Evolutionary conservation across 495 filamentous ascomycete genomes (phyloP), one percentile per base, ranked within the genome.

Genomic region (Podospora conica): DNA sequence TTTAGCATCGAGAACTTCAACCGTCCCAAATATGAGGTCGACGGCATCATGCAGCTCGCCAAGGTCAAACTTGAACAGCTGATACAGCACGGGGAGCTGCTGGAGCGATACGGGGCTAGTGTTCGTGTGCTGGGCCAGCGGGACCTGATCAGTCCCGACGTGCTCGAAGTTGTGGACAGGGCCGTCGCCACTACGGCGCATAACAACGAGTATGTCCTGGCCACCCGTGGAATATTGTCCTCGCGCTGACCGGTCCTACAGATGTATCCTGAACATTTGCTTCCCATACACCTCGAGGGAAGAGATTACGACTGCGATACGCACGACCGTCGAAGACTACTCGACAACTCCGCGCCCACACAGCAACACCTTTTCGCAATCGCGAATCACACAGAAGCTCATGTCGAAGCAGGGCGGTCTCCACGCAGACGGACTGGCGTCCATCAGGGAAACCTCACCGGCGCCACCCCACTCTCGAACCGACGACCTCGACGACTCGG

Each of bases 1-100:
- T 98, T 98, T 82, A 95, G 91, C 71, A 96, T 98, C 74, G 95
- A 98, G 78, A 98, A 98, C 79, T 98, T 97, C 82, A 96, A 98
- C 76, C 87, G 95, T 6, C 93, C 92, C n/a, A 93, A 93, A 75
- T 94, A 96, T 78, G 95, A 98, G 76, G 96, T 98, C 31, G 93
- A 97, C 75, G 92, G 91, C 18, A 80, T 98, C 60, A 98, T 98
- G 95, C 91, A 96, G 69, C 96, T 98, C 83, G 94, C 93, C 33
- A 96, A 96, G 79, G 85, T 94, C 65, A 97, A 97, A 80, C 83
- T 98, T 15, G 84, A 87, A 22, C 95, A 98, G 71, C 82, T 98
- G 73, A 85, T 89, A 11, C 92, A 97, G 73, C 95, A 98, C 68
- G 95, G 95, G 23, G 93, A 96, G 71, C 80, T 98, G 29, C 81